Conservation (phyloP, 345 rosid species). For the Eucalyptus fibrosa region DNA sequence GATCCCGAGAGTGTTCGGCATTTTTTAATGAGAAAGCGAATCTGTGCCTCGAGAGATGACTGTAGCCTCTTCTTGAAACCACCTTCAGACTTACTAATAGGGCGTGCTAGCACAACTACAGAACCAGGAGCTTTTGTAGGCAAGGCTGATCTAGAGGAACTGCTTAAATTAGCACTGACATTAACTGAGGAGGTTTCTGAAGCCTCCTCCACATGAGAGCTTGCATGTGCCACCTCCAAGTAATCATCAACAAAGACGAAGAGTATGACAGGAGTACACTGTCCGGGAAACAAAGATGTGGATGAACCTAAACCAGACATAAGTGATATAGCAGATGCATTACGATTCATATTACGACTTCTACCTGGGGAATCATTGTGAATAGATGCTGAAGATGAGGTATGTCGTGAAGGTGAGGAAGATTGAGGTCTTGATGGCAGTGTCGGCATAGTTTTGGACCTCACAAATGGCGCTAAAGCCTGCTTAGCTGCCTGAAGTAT, state of each 20-base stretch:
- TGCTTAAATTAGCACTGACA: slow-evolving; percentile 28
- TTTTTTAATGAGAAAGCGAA: slow-evolving; percentile 70
- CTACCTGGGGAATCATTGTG: slow-evolving; percentile 34
- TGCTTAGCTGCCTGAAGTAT: slow-evolving; percentile 74
- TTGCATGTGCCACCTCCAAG: slow-evolving; percentile 21
- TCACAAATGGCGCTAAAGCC: slow-evolving; percentile 41
- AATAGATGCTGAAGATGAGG: slow-evolving; percentile 1
- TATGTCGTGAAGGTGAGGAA: slow-evolving; percentile 20
- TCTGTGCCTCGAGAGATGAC: slow-evolving; percentile 70
- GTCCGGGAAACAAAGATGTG: slow-evolving; percentile 58
- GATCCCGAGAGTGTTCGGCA: slow-evolving; percentile 53
- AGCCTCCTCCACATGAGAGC: slow-evolving; percentile 33
- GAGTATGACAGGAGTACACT: slow-evolving; percentile 66
- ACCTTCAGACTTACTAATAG: slow-evolving; percentile 60
- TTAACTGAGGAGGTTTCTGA: slow-evolving; percentile 20
- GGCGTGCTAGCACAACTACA: slow-evolving; percentile 74
- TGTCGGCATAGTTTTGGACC: slow-evolving; percentile 29
- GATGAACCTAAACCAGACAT: slow-evolving; percentile 75
- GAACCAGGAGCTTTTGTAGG: slow-evolving; percentile 57
- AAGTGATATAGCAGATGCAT: slow-evolving; percentile 45
- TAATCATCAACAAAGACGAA: slow-evolving; percentile 69
- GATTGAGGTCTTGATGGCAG: slow-evolving; percentile 41
- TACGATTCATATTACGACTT: slow-evolving; percentile 28
- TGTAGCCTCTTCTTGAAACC: slow-evolving; percentile 62
- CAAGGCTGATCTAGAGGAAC: slow-evolving; percentile 32